Base-by-base conservation (phyloP, 192 early-diverging fungal genomes). In the Diversispora epigaea region DNA sequence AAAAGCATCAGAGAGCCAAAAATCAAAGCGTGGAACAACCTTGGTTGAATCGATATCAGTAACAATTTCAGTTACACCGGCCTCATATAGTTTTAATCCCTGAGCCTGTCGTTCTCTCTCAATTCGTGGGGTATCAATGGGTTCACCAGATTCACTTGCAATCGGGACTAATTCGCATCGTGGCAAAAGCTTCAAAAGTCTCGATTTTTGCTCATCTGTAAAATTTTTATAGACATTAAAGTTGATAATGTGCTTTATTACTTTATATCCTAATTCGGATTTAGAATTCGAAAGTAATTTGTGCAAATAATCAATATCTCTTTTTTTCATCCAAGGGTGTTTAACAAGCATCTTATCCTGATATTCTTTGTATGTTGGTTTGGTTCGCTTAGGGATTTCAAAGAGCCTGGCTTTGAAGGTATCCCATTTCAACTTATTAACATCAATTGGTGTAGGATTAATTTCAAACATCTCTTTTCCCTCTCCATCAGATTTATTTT, bases 141-240 rank as follows among this genome's bases (percentile, higher is more conserved):
- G 50, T 56, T 71, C 69, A 9, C 69, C 41, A n/a, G 25, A n/a
- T 15, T 44, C 32, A 19, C 54, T 57, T n/a, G 69, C 69, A 71
- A 71, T 57, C 21, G 69, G 69, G n/a, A 71, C 69, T 21, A 71
- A 21, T 40, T 71, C 69, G 7, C 8, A 41, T 57, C 15, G 49
- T 21, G 69, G 69, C 6, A 71, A 21, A 44, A 71, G 54, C 9
- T 44, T 71, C 52, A 57, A 21, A 15, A 71, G 50, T 57, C 69
- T 50, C 19, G 32, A 44, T 57, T 71, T 71, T 71, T 71, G 69
- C 44, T 71, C 69, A 57, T 71, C 40, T 21, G 69, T 45, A 19
- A 71, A 57, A 19, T 21, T 39, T 11, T 39, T 56, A 14, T 56
- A 71, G 15, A 15, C 19, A 25, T 17, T n/a, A 46, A 43, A n/a